These are phyloP conservation scores for Dillenia suffruticosa DNA, from an alignment of 164 flowering plant genomes.

Conservation along the genomic window DNA sequence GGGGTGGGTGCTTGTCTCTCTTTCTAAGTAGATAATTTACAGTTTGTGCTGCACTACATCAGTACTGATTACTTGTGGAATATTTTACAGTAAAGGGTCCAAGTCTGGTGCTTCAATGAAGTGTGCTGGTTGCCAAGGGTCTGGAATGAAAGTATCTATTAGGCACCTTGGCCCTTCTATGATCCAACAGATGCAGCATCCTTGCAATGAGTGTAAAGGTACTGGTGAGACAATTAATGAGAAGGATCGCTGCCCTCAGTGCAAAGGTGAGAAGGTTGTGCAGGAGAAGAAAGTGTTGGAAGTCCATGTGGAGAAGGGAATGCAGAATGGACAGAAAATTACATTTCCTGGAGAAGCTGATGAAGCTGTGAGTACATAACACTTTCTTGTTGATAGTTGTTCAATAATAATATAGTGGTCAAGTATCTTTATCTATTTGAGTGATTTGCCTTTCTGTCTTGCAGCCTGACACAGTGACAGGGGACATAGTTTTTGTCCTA, in stretches of 20 bases:
- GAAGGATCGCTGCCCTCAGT: constrained; percentile 42
- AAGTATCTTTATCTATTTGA: background rate
- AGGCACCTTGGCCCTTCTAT: constrained; percentile 57
- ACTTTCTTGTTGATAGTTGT: background rate
- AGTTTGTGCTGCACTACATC: background rate
- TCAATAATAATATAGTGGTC: background rate
- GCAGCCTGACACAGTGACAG: constrained; percentile 66
- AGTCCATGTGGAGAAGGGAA: constrained; percentile 50
- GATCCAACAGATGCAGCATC: constrained; percentile 56
- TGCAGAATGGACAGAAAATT: constrained; percentile 54
- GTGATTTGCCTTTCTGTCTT: constrained; percentile 1
- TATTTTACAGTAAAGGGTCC: constrained; percentile 44
- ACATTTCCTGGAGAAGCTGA: constrained; percentile 63
- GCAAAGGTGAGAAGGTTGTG: constrained; percentile 51
- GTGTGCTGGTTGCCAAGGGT: constrained; percentile 48
- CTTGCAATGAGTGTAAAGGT: constrained; percentile 48
- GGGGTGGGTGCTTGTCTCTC: constrained; percentile 28
- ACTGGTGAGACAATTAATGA: constrained; percentile 49
- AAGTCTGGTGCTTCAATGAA: constrained; percentile 56
- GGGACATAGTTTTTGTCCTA: constrained; percentile 61
- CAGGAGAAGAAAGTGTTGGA: constrained; percentile 50
- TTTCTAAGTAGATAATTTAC: background rate
- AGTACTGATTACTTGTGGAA: background rate
- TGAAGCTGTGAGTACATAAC: constrained; percentile 35
- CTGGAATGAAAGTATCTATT: constrained; percentile 54